Evolutionary conservation across 139 green algal species (phyloP), one percentile per base, ranked within the genome.

Genomic region (Volvox reticuliferus): DNA sequence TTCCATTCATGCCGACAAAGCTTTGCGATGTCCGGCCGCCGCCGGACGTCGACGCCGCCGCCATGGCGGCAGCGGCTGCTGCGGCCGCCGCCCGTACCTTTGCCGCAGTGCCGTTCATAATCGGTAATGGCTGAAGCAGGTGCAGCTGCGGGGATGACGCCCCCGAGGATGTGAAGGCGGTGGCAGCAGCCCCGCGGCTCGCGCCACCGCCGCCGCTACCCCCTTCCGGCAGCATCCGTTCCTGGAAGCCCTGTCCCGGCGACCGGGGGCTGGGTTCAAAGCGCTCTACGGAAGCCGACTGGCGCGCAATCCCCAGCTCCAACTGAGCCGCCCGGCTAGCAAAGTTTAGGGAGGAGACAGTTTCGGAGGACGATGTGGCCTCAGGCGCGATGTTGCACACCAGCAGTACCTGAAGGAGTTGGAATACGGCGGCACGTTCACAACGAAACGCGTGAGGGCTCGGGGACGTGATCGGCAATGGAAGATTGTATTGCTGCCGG

Each of bases 311-410:
- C 71, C 2, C 71, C 71, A 79, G 75, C 30, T 81, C 75, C 75
- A 81, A 17, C 30, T 96, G 94, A 22, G 92, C 89, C 28, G 94
- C 96, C 13, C 96, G 65, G 6, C 76, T 86, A 0, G 96, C 96
- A 93, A 98, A 98, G 90, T 95, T 96, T 76, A 98, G 95, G 0
- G 95, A 96, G 28, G 91, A 97, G 13, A 97, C 81, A 1, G 95
- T 96, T 79, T 98, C 96, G 0, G 82, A 87, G 14, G 87, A 88
- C 24, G 89, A 94, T 62, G 19, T 89, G 1, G 90, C 28, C 79
- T 97, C 95, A 0, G 95, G 95, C 5, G 92, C 89, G 36, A 97
- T 84, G 90, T 96, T 96, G 91, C 94, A 96, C 20, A 96, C 90
- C 63, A 97, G 90, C 86, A 97, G 90, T 63, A 96, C 82, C 79